Percentiles rank a stretch among this genome's conserved stretches.
phyloP scores from a whole-genome alignment of 805 yeast species.

The Pichia kluyveri region DNA sequence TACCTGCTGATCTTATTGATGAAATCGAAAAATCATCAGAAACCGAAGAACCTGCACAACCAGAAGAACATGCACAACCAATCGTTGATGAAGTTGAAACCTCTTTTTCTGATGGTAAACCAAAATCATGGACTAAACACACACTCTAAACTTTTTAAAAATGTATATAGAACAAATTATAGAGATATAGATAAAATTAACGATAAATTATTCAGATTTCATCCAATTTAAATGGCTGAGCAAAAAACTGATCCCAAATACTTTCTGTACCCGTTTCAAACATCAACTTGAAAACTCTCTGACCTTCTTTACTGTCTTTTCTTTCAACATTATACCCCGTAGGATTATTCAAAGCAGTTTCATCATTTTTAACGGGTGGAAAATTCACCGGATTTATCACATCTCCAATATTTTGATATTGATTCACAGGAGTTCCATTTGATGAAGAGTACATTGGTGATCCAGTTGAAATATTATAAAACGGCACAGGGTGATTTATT shows the following conservation, averaged over 20 bases:
- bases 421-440: too few species aligned
- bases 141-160: neutral
- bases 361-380: too few species aligned
- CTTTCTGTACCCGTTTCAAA: slow-evolving; percentile 56
- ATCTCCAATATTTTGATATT: neutral
- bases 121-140: slow-evolving; percentile 7
- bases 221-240: slow-evolving; percentile 16
- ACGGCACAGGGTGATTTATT: too few species aligned
- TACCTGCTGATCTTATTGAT: neutral
- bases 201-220: neutral
- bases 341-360: too few species aligned
- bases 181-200: neutral
- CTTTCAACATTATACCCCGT: neutral
- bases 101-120: neutral
- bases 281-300: slow-evolving; percentile 49
- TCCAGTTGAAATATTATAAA: too few species aligned
- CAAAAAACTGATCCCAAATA: slow-evolving; percentile 61
- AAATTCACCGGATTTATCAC: too few species aligned
- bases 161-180: neutral
- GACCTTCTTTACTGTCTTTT: slow-evolving; percentile 35
- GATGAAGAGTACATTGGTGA: too few species aligned
- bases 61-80: neutral
- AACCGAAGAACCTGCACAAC: neutral
- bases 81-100: neutral
- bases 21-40: neutral